Base-by-base conservation (phyloP, 805 yeast genomes). In the Jamesozyma lodderae region DNA sequence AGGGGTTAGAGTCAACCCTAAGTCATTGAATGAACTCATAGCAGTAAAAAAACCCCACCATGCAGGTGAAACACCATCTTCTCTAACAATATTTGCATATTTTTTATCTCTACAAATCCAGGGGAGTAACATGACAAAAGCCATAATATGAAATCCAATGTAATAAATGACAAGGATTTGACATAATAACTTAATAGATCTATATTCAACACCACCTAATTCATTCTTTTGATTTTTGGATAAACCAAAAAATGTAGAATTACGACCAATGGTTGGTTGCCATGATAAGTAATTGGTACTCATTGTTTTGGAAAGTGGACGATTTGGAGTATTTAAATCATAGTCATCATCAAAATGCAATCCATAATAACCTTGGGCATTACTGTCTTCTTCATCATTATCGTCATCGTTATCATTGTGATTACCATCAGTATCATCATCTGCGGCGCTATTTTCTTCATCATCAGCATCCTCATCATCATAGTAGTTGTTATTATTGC, bases 21-120 rank as follows among this genome's bases (percentile, higher is more conserved):
- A 66, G 64, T 92, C 95, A 53, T 81, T 81, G 57, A 90, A 92
- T 1, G 82, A 63, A 14, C 94, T 79, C 56, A 75, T 76, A 1
- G 85, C 73, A 0, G 92, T 79, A 61, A 87, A 90, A 43, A 86
- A 75, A 0, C 83, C 95, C 95, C 96, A 90, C 97, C 96, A 87
- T 0, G 82, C 69, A 0, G 94, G 83, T 0, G 78, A 63, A 3
- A 83, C 66, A 11, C 92, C 95, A 47, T 69, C 69, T 0, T 47
- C 62, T 35, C 70, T 59, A 11, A 85, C 62, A 9, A 64, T 53
- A 0, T 53, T 49, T 15, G 59, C 59, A 48, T 79, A 81, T 2
- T 63, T 44, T 1, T 60, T 51, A 20, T 64, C 65, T 0, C 57
- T 48, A 6, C 64, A 46, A 20, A 78, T 72, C 79, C 85, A 92